Percentiles rank a stretch among this genome's conserved stretches.
phyloP scores from a whole-genome alignment of 2,329 filamentous ascomycete genomes.

The Sclerotinia nivalis region DNA sequence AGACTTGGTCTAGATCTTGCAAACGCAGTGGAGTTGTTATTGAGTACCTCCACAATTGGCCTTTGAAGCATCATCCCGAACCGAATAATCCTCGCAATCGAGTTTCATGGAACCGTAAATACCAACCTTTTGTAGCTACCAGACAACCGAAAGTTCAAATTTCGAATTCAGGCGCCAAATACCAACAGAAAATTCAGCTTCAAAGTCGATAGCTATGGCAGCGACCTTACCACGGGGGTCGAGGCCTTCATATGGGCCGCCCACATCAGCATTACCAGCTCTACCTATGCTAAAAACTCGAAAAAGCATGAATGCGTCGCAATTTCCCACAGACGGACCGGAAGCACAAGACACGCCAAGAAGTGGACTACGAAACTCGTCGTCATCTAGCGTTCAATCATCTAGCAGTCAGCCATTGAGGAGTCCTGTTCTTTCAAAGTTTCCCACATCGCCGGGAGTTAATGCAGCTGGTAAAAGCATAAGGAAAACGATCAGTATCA shows the following conservation, averaged over 20 bases:
- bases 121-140: constrained; percentile 23
- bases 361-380: constrained; percentile 60
- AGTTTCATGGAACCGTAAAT: constrained; percentile 18
- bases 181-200: neutral
- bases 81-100: neutral
- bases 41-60: neutral
- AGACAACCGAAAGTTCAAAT: neutral
- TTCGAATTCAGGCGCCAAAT: neutral
- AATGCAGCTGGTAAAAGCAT: constrained; percentile 67
- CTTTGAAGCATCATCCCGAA: neutral
- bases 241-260: constrained; percentile 68
- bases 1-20: neutral
- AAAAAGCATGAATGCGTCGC: constrained; percentile 59
- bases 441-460: constrained; percentile 56
- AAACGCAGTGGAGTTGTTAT: neutral
- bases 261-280: constrained; percentile 70
- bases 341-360: constrained; percentile 50
- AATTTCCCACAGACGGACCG: constrained; percentile 40
- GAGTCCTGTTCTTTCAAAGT: constrained; percentile 55
- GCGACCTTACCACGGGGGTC: constrained; percentile 53
- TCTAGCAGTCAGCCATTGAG: constrained; percentile 53
- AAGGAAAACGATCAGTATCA: constrained; percentile 89
- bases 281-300: constrained; percentile 72
- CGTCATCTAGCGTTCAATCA: constrained; percentile 53
- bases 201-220: constrained; percentile 33